These are phyloP conservation scores for Pholiota microspora DNA, from an alignment of 768 basidiomycete genomes.

Conservation along the genomic window DNA sequence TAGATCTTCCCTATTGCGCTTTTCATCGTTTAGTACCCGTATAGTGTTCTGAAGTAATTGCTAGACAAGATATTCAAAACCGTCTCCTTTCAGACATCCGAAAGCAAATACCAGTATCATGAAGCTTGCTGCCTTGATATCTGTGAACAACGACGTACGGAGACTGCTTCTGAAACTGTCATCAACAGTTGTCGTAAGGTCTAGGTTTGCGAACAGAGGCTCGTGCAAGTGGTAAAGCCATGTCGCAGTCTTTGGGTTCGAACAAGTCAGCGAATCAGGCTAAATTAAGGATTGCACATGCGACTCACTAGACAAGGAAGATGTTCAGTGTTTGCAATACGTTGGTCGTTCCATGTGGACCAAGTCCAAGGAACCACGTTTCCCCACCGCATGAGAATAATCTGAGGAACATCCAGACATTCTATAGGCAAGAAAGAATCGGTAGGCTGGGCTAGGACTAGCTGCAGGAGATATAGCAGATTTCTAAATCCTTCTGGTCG, in stretches of 20 bases:
- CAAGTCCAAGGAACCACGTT: slow-evolving; percentile 61
- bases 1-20: neutral
- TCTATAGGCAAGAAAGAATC: slow-evolving; percentile 11
- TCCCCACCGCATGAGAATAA: slow-evolving; percentile 59
- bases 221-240: slow-evolving; percentile 3
- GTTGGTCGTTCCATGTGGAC: slow-evolving; percentile 57
- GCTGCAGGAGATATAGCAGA: slow-evolving; percentile 43
- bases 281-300: neutral
- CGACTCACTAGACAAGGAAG: slow-evolving; percentile 46
- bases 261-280: slow-evolving; percentile 35
- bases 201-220: neutral
- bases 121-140: slow-evolving; percentile 15
- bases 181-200: neutral
- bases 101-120: slow-evolving; percentile 13
- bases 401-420: slow-evolving; percentile 31
- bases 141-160: slow-evolving; percentile 8
- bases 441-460: slow-evolving; percentile 31
- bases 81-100: neutral
- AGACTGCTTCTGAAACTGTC: slow-evolving; percentile 2
- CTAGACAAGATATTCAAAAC: neutral
- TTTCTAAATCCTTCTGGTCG: slow-evolving; percentile 46
- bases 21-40: neutral
- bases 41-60: neutral
- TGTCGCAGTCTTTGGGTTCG: slow-evolving; percentile 3
- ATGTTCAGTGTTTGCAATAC: slow-evolving; percentile 45